Conservation (phyloP, 2,329 filamentous ascomycete species). For the Nigrograna mackinnonii region DNA sequence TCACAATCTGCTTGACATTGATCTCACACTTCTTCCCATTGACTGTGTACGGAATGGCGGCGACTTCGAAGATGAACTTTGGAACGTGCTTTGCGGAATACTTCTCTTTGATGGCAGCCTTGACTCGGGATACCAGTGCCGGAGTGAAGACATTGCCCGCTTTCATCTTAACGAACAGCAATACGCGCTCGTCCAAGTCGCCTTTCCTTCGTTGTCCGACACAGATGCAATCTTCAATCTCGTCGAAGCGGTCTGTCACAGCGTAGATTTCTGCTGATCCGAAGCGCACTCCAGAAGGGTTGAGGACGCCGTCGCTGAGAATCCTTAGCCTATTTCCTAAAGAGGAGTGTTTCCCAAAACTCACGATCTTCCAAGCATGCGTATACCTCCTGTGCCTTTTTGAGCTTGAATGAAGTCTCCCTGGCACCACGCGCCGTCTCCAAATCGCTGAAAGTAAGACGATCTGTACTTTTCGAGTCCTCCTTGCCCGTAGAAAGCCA, state of each 20-base stretch:
- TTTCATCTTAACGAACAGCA: not conserved
- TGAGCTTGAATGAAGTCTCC: not conserved
- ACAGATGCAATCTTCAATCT: conserved; percentile 79
- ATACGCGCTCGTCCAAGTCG: not conserved
- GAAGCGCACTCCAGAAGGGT: conserved; percentile 85
- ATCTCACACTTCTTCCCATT: conserved; percentile 1
- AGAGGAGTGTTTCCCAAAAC: not conserved
- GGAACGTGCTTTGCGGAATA: not conserved
- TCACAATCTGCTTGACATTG: conserved; percentile 2
- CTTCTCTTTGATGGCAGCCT: not conserved
- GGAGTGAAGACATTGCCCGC: not conserved
- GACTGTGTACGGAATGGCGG: not conserved
- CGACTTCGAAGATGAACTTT: not conserved
- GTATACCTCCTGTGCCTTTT: not conserved
- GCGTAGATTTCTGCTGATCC: conserved; percentile 93
- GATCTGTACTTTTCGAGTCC: not conserved
- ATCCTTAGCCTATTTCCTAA: not conserved
- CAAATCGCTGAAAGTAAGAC: not conserved
- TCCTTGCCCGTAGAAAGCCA: not conserved
- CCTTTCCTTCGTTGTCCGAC: conserved; percentile 44
- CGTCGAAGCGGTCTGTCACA: conserved; percentile 55
- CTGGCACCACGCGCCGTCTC: not conserved
- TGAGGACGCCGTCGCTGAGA: conserved; percentile 82
- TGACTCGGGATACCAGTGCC: not conserved
- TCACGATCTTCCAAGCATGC: not conserved